Evolutionary conservation across 2,329 filamentous ascomycete species (phyloP).

Genomic region (Dactylellina sp.): DNA sequence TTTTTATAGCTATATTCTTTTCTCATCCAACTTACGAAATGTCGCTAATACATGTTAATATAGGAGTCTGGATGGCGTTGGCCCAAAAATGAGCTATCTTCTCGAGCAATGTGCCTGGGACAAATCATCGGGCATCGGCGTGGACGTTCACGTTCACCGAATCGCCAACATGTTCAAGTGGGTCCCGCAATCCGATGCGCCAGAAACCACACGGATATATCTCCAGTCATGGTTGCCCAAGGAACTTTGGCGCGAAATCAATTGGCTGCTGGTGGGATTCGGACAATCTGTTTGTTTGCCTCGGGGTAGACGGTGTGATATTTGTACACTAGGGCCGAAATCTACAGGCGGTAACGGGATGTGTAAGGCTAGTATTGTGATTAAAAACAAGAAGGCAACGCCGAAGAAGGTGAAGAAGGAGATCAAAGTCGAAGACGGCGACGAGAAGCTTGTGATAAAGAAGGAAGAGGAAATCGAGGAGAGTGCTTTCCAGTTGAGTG

Average conservation of each 20-base stretch:
- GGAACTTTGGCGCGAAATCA: constrained; percentile 92
- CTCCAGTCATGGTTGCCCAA: constrained; percentile 85
- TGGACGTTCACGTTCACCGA: constrained; percentile 93
- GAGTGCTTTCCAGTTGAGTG: constrained; percentile 58
- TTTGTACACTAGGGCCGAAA: constrained; percentile 76
- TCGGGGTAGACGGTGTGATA: constrained; percentile 81
- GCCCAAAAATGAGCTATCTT: constrained; percentile 94
- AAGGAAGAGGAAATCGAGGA: constrained; percentile 61
- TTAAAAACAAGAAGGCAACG: constrained; percentile 66
- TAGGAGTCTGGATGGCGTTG: constrained; percentile 72
- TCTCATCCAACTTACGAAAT: neutral
- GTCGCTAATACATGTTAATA: constrained; percentile 1
- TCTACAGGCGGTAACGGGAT: constrained; percentile 72
- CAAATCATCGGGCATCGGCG: constrained; percentile 80
- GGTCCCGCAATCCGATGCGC: constrained; percentile 78
- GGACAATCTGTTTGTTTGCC: constrained; percentile 89
- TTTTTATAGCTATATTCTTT: constrained; percentile 68
- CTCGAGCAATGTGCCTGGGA: constrained; percentile 83
- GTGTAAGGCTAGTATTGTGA: constrained; percentile 78
- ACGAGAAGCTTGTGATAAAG: constrained; percentile 59
- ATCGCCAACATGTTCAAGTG: constrained; percentile 96
- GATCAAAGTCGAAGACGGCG: constrained; percentile 60
- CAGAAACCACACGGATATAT: constrained; percentile 81
- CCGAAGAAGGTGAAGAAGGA: constrained; percentile 63
- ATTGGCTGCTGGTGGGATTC: constrained; percentile 85